Evolutionary conservation across 768 basidiomycete species (phyloP).

Genomic region (Termitomyces sp.): DNA sequence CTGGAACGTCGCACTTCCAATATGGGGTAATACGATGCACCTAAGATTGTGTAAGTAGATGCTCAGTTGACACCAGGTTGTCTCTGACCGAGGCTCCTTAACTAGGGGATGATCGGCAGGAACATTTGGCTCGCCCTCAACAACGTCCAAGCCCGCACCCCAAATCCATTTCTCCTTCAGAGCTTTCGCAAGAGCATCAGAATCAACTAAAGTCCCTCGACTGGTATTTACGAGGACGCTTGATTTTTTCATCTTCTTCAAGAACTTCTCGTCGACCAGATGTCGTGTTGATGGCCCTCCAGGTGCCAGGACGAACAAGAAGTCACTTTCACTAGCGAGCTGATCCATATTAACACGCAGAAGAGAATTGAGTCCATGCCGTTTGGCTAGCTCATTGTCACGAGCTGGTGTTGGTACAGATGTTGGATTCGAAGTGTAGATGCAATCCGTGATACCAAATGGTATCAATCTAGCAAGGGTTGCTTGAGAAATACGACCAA

Average conservation of each 20-base stretch:
- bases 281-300: constrained; percentile 68
- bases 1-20: constrained; percentile 86
- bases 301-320: constrained; percentile 79
- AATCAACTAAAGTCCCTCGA: constrained; percentile 86
- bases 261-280: constrained; percentile 63
- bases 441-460: constrained; percentile 71
- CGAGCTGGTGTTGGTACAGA: constrained; percentile 41
- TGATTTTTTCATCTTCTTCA: constrained; percentile 80
- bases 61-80: not conserved
- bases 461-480: constrained; percentile 73
- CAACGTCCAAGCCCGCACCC: constrained; percentile 91
- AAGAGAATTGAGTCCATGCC: constrained; percentile 34
- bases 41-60: constrained; percentile 17
- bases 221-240: constrained; percentile 81
- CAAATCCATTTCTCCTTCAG: constrained; percentile 75
- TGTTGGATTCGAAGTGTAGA: constrained; percentile 60
- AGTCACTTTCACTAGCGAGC: constrained; percentile 75
- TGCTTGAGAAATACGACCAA: constrained; percentile 89
- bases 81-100: constrained; percentile 58
- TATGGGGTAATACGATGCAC: constrained; percentile 82
- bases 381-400: constrained; percentile 25
- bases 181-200: constrained; percentile 80
- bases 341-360: constrained; percentile 55
- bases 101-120: constrained; percentile 72
- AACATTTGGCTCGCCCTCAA: constrained; percentile 87